phyloP scores from a whole-genome alignment of 2,329 filamentous ascomycete species.

The Pseudogymnoascus verrucosus region DNA sequence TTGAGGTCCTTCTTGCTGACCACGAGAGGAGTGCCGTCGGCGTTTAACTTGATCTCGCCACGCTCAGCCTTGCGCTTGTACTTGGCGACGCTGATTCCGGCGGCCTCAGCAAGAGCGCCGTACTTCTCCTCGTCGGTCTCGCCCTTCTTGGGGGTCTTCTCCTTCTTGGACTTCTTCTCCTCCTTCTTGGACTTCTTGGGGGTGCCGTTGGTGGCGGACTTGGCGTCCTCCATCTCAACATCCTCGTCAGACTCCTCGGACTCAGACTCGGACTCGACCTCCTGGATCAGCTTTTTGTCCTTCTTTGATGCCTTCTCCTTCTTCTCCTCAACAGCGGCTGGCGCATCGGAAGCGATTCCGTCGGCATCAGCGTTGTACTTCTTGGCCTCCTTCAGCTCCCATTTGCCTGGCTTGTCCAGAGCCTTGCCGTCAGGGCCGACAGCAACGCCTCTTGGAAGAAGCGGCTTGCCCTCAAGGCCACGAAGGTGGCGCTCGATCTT shows the following conservation, averaged over 20 bases:
- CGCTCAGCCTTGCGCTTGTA: slow-evolving; percentile 73
- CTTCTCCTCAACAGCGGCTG: slow-evolving; percentile 42
- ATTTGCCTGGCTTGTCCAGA: slow-evolving; percentile 60
- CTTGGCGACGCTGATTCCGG: slow-evolving; percentile 64
- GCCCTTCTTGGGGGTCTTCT: slow-evolving; percentile 36
- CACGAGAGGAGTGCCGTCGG: slow-evolving; percentile 57
- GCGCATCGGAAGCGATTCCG: slow-evolving; percentile 64
- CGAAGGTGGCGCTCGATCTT: slow-evolving; percentile 71
- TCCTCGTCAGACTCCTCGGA: slow-evolving; percentile 14
- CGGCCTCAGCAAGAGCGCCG: slow-evolving; percentile 49
- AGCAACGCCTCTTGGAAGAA: slow-evolving; percentile 66
- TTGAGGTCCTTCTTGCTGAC: slow-evolving; percentile 71
- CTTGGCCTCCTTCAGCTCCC: slow-evolving; percentile 83
- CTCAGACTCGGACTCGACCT: slow-evolving; percentile 22
- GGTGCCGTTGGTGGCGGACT: slow-evolving; percentile 27
- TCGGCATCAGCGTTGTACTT: slow-evolving; percentile 96
- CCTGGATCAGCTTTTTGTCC: slow-evolving; percentile 33
- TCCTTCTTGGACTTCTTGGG: slow-evolving; percentile 29
- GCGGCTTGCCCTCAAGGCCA: slow-evolving; percentile 81
- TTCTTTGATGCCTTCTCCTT: slow-evolving; percentile 40
- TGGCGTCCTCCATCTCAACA: slow-evolving; percentile 24
- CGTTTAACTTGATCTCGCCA: slow-evolving; percentile 61
- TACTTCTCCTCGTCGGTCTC: slow-evolving; percentile 35
- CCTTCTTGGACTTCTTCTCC: slow-evolving; percentile 37
- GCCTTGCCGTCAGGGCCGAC: slow-evolving; percentile 67